Conservation (phyloP, 805 yeast genomes). For the Candida dajiaensis region DNA sequence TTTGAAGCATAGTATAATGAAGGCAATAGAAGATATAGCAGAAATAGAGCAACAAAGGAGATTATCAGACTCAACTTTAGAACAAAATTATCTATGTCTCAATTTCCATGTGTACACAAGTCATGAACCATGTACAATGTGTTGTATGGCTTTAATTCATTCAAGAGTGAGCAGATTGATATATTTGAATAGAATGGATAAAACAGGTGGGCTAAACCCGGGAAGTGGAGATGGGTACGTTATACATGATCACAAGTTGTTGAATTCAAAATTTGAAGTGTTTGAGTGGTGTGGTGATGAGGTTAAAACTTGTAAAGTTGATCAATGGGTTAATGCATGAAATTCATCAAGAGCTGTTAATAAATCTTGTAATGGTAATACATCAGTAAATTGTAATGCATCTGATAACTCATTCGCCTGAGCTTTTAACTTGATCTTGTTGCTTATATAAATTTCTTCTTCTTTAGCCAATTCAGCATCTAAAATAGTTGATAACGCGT, state of each 20-base stretch:
- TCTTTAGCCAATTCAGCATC: conserved; percentile 19
- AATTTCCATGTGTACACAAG: conserved; percentile 77
- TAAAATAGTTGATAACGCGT: conserved; percentile 23
- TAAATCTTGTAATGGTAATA: background rate
- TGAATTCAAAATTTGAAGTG: conserved; percentile 85
- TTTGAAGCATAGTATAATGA: conserved; percentile 70
- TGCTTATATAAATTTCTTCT: conserved; percentile 20
- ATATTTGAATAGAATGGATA: conserved; percentile 43
- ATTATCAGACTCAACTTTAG: conserved; percentile 2
- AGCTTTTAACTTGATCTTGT: background rate
- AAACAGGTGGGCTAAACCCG: conserved; percentile 51
- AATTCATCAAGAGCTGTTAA: background rate
- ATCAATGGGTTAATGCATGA: conserved; percentile 20
- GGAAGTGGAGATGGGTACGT: conserved; percentile 61
- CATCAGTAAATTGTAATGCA: background rate
- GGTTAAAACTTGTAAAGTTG: conserved; percentile 19
- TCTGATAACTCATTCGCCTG: conserved; percentile 19
- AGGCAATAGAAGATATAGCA: conserved; percentile 63
- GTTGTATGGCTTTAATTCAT: conserved; percentile 92
- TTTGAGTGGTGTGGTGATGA: conserved; percentile 61
- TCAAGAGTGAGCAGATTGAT: conserved; percentile 72
- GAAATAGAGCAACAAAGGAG: conserved; percentile 40
- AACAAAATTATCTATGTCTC: conserved; percentile 58
- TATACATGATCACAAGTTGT: conserved; percentile 64
- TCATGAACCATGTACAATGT: conserved; percentile 96